Conservation (phyloP, 129 eudicot genomes). For the Artemisia tridentata region DNA sequence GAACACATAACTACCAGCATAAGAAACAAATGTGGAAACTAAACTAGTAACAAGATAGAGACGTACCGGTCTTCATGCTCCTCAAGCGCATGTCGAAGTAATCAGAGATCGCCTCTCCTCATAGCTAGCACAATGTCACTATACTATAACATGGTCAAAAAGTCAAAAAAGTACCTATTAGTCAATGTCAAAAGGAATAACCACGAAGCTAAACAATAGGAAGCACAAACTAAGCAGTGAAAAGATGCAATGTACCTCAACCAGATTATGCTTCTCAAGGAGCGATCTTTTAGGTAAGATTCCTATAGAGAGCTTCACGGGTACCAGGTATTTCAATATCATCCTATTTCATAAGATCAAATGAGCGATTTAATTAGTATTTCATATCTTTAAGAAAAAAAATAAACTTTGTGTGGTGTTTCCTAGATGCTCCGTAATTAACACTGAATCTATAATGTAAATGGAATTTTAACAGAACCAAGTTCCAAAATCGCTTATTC, state of each 20-base stretch:
- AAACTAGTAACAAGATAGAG: not conserved
- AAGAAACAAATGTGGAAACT: too few relatives aligned
- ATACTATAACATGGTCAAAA: slow-evolving; percentile 49
- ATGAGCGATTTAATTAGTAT: too few relatives aligned
- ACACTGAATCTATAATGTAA: too few relatives aligned
- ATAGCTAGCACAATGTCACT: slow-evolving; percentile 66
- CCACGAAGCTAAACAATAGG: not conserved
- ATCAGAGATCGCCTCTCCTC: slow-evolving; percentile 91
- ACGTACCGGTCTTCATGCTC: slow-evolving; percentile 88
- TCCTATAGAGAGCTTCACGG: slow-evolving; percentile 97
- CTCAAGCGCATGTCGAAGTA: slow-evolving; percentile 78
- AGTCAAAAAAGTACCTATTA: slow-evolving; percentile 1
- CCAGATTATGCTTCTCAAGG: slow-evolving; percentile 63
- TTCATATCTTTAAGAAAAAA: too few relatives aligned
- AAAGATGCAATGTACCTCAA: slow-evolving; percentile 51
- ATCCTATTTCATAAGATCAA: slow-evolving; percentile 49
- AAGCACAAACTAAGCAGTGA: not conserved
- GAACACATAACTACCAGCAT: slow-evolving; percentile 1
- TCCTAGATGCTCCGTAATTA: too few relatives aligned
- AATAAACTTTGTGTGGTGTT: too few relatives aligned
- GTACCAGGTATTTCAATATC: slow-evolving; percentile 92
- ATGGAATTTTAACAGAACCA: too few relatives aligned
- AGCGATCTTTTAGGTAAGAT: slow-evolving; percentile 71
- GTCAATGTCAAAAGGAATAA: not conserved
- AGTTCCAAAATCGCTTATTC: too few relatives aligned